Conservation (phyloP, 805 yeast species). For the Brettanomyces bruxellensis region DNA sequence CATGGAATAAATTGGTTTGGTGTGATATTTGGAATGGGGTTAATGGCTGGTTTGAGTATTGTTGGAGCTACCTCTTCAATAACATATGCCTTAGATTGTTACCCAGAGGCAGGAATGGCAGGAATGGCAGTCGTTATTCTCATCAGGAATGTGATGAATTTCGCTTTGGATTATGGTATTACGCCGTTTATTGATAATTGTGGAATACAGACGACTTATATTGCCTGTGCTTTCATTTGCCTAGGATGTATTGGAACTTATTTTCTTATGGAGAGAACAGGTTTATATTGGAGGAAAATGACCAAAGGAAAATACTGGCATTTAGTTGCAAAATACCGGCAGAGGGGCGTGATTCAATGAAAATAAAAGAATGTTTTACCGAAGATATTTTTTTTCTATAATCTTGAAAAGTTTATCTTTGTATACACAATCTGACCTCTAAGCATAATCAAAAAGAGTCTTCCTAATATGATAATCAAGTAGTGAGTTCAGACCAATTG, state of each 20-base stretch:
- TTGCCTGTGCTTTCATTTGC: conserved; percentile 46
- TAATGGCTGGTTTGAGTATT: conserved; percentile 45
- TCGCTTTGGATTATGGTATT: conserved; percentile 51
- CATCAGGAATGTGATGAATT: conserved; percentile 49
- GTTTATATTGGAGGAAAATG: conserved; percentile 28
- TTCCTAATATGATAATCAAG: neutral
- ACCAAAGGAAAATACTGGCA: conserved; percentile 5
- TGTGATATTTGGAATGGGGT: conserved; percentile 44
- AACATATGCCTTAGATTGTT: conserved; percentile 48
- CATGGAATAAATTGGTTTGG: conserved; percentile 48
- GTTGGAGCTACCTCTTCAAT: conserved; percentile 44
- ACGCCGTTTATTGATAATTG: conserved; percentile 48
- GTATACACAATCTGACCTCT: no score
- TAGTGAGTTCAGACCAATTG: neutral
- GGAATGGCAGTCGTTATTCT: conserved; percentile 48
- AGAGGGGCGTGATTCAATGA: no score
- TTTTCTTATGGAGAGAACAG: conserved; percentile 29
- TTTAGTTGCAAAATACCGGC: no score
- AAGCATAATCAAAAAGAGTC: neutral
- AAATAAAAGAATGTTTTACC: no score
- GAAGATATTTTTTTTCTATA: no score
- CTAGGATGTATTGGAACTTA: conserved; percentile 39
- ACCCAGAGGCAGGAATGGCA: conserved; percentile 43
- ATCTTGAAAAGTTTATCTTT: no score
- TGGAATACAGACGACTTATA: conserved; percentile 49